Evolutionary conservation across 2,329 filamentous ascomycete species (phyloP), one percentile per base, ranked within the genome.

Genomic region (Alternaria hordeiaustralica): DNA sequence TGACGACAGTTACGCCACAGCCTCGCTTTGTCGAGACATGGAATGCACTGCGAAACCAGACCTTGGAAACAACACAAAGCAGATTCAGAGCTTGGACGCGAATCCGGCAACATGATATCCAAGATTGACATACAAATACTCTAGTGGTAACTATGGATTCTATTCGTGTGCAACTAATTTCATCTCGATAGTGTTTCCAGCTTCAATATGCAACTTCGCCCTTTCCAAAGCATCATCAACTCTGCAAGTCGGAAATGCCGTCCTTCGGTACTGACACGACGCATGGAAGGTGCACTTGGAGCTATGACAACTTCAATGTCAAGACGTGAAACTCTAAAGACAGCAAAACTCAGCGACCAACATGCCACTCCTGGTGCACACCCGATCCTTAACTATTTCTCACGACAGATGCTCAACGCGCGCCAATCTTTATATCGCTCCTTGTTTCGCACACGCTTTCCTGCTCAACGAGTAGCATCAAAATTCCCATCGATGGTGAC

Each of bases 401-500:
- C 15, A 8, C 20, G 21, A 15, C 25, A 9, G 18, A 23, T 53
- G 33, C 20, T 33, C 23, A 53, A 20, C 33, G 50, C 7, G 26
- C 30, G 15, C 4, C 25, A 23, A 7, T 44, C 33, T 20, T 30
- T 45, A 6, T 28, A 7, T 18, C 13, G 25, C n/a, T 21, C 41
- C 18, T 12, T 44, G 3, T 15, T 28, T 26, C 51, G 13, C n/a
- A 3, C 44, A 10, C n/a, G 8, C 13, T 15, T 25, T 53, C 13
- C 20, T 6, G 6, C 47, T 18, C 25, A 15, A 3, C 50, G 26
- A 11, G 4, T 23, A 3, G 21, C 13, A 15, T 26, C n/a, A 11
- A 21, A 7, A 41, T 23, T 12, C 4, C 18, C 7, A 54, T 18
- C 28, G 15, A 67, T 60, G 64, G 61, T 60, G 9, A 55, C 46